Evolutionary conservation across 2,329 filamentous ascomycete genomes (phyloP).

Genomic region (Lachnellula subtilissima): DNA sequence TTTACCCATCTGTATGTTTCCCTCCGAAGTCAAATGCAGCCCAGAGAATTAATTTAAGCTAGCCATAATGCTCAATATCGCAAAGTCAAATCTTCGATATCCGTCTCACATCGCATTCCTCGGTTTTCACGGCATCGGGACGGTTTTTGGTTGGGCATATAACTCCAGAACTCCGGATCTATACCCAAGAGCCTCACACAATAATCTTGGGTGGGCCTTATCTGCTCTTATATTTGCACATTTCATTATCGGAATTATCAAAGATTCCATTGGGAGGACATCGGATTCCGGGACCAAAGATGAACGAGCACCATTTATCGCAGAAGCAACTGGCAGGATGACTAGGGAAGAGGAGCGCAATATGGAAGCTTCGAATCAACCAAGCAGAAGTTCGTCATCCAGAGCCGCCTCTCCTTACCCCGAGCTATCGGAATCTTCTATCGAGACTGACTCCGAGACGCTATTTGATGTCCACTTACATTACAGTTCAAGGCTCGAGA

Average conservation of each 20-base stretch:
- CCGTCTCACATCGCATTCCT: constrained; percentile 5
- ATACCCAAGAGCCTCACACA: constrained; percentile 77
- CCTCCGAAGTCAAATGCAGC: constrained; percentile 4
- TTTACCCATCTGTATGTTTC: constrained; percentile 8
- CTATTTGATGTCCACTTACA: constrained; percentile 48
- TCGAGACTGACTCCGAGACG: constrained; percentile 39
- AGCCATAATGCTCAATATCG: constrained; percentile 6
- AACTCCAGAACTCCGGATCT: constrained; percentile 75
- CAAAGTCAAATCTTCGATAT: constrained; percentile 6
- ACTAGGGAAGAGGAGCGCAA: constrained; percentile 39
- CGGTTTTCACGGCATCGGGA: constrained; percentile 46
- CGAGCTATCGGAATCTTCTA: not conserved
- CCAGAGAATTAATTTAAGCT: not conserved
- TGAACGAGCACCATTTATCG: constrained; percentile 22
- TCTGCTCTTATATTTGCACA: constrained; percentile 68
- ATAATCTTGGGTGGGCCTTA: constrained; percentile 77
- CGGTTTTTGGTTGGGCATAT: constrained; percentile 64
- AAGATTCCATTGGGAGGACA: constrained; percentile 48
- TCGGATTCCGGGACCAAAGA: constrained; percentile 24
- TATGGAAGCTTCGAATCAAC: constrained; percentile 41
- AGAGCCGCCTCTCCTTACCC: no score
- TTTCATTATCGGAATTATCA: constrained; percentile 53
- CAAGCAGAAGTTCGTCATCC: constrained; percentile 21
- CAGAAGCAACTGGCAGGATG: not conserved
- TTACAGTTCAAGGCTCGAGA: no score